Evolutionary conservation across 768 basidiomycete genomes (phyloP).

Genomic region (Sarcodon sp.): DNA sequence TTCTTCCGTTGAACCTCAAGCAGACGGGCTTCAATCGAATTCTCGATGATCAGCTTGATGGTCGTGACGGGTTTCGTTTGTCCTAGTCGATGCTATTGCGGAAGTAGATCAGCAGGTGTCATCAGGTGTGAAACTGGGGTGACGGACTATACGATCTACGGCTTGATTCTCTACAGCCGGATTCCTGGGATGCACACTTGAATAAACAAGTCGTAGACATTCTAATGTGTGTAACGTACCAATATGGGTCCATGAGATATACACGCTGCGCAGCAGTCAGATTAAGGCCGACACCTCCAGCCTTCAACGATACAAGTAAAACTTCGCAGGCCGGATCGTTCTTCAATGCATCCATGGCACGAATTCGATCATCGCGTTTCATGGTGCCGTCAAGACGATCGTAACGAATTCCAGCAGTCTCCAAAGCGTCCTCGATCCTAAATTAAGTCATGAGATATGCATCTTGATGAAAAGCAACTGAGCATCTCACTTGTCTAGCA

Average conservation of each 20-base stretch:
- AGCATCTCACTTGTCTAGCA: slow-evolving; percentile 71
- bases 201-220: neutral
- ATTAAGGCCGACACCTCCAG: slow-evolving; percentile 95
- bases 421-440: slow-evolving; percentile 84
- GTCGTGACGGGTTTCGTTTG: slow-evolving; percentile 88
- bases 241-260: slow-evolving; percentile 96
- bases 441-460: slow-evolving; percentile 3
- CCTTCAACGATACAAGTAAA: slow-evolving; percentile 88
- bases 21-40: slow-evolving; percentile 87
- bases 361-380: slow-evolving; percentile 88
- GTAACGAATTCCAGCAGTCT: slow-evolving; percentile 71
- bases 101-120: neutral
- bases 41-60: slow-evolving; percentile 86
- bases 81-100: slow-evolving; percentile 78
- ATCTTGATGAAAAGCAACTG: slow-evolving; percentile 2
- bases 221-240: slow-evolving; percentile 29
- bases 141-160: slow-evolving; percentile 87
- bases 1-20: slow-evolving; percentile 93
- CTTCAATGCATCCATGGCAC: slow-evolving; percentile 88
- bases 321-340: slow-evolving; percentile 87
- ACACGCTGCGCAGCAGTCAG: slow-evolving; percentile 89
- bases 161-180: slow-evolving; percentile 97
- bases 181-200: slow-evolving; percentile 44
- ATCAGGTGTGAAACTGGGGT: neutral
- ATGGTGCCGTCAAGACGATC: slow-evolving; percentile 95